These are phyloP conservation scores for Capronia epimyces DNA, from an alignment of 2,329 filamentous ascomycete species.

Conservation along the genomic window DNA sequence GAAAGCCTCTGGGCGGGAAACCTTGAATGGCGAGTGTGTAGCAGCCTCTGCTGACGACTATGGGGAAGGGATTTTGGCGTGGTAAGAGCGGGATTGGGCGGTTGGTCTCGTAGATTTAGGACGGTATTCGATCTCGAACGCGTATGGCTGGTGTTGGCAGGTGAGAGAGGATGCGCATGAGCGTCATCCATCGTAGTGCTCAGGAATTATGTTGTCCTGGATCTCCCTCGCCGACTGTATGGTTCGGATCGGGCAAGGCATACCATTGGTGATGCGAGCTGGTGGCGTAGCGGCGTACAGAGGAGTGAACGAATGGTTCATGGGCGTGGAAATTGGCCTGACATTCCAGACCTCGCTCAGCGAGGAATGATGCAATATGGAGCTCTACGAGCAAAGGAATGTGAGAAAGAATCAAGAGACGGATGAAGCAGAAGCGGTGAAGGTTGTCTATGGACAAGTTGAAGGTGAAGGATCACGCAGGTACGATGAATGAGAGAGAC, in stretches of 20 bases:
- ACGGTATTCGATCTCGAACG: conserved; percentile 17
- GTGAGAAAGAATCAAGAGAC: conserved; percentile 10
- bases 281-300: conserved; percentile 2
- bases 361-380: conserved; percentile 19
- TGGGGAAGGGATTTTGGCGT: conserved; percentile 22
- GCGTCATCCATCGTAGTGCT: conserved; percentile 19
- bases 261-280: conserved; percentile 14
- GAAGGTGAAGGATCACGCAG: neutral
- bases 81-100: conserved; percentile 1
- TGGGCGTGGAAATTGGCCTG: conserved; percentile 14
- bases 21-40: conserved; percentile 26
- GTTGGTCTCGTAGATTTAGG: conserved; percentile 12
- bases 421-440: neutral
- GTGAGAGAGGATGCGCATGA: conserved; percentile 19
- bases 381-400: conserved; percentile 21
- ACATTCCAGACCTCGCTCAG: conserved; percentile 23
- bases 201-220: conserved; percentile 19
- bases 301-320: conserved; percentile 11
- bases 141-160: conserved; percentile 8
- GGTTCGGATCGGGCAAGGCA: conserved; percentile 12
- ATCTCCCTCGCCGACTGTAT: conserved; percentile 3
- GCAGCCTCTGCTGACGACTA: conserved; percentile 23
- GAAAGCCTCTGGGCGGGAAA: conserved; percentile 26
- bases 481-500: neutral
- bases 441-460: neutral